phyloP scores from a whole-genome alignment of 1,284 basidiomycete species.

The Cryptococcus floricola region DNA sequence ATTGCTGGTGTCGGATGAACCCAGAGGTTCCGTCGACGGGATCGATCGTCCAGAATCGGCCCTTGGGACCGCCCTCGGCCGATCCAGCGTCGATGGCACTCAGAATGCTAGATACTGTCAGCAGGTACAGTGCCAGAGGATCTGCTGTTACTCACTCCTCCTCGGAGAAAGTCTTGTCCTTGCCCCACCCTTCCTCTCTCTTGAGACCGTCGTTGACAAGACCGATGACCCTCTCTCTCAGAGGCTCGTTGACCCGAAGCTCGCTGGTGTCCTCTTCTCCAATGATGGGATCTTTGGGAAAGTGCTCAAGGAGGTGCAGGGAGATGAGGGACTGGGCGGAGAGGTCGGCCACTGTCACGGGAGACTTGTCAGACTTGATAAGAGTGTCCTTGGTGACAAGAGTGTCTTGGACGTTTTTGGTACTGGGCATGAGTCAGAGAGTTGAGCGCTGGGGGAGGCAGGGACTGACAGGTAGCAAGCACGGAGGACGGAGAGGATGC shows the following conservation, averaged over 20 bases:
- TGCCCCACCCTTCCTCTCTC: constrained; percentile 39
- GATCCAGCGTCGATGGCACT: constrained; percentile 83
- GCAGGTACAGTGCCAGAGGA: neutral
- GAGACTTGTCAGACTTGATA: constrained; percentile 90
- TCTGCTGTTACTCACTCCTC: constrained; percentile 49
- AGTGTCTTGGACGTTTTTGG: constrained; percentile 81
- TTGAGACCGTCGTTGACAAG: constrained; percentile 78
- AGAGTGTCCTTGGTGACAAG: constrained; percentile 83
- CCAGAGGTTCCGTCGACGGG: constrained; percentile 51
- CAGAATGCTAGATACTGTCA: constrained; percentile 56
- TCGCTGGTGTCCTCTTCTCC: constrained; percentile 93
- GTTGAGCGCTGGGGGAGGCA: constrained; percentile 13
- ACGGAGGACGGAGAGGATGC: constrained; percentile 81
- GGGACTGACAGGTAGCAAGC: constrained; percentile 60
- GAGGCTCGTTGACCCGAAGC: constrained; percentile 57
- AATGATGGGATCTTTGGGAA: constrained; percentile 82
- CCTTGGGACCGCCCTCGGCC: constrained; percentile 67
- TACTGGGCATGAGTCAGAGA: constrained; percentile 52
- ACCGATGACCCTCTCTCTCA: constrained; percentile 68
- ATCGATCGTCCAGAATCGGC: constrained; percentile 56
- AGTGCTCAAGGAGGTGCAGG: constrained; percentile 67
- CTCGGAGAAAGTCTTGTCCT: constrained; percentile 37
- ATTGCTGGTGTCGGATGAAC: constrained; percentile 94
- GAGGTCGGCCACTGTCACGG: constrained; percentile 92
- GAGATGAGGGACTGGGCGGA: constrained; percentile 86